These are phyloP conservation scores for Blastobotrys terrestris DNA, from an alignment of 805 yeast genomes.

Conservation along the genomic window DNA sequence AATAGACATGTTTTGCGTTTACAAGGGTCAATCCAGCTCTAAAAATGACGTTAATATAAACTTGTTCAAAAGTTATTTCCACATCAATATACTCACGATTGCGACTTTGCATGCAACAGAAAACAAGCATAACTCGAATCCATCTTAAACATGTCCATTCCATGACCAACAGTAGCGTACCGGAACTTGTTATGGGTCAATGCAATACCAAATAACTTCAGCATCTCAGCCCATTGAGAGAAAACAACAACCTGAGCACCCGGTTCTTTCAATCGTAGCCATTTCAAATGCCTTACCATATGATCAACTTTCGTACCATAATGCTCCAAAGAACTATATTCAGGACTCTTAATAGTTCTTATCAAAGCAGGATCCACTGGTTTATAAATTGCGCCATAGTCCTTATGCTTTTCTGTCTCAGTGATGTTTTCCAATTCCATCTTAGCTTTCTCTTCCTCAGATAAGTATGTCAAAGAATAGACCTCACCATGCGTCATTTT, in stretches of 20 bases:
- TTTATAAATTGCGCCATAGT: slow-evolving; percentile 10
- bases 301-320: slow-evolving; percentile 87
- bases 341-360: not conserved
- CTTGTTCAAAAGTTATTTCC: not conserved
- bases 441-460: slow-evolving; percentile 30
- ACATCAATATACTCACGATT: slow-evolving; percentile 42
- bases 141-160: slow-evolving; percentile 54
- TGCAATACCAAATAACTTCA: slow-evolving; percentile 61
- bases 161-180: slow-evolving; percentile 48
- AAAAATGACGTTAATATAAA: slow-evolving; percentile 4
- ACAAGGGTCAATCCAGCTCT: slow-evolving; percentile 77
- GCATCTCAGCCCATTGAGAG: slow-evolving; percentile 81
- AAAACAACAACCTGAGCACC: slow-evolving; percentile 76
- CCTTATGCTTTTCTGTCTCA: slow-evolving; percentile 26
- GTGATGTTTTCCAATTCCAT: slow-evolving; percentile 27
- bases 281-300: slow-evolving; percentile 65
- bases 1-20: slow-evolving; percentile 86
- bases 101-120: slow-evolving; percentile 74
- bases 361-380: not conserved
- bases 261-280: slow-evolving; percentile 51
- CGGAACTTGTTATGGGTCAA: slow-evolving; percentile 51
- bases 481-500: slow-evolving; percentile 44
- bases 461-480: slow-evolving; percentile 61
- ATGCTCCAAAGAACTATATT: not conserved
- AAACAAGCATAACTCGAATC: slow-evolving; percentile 70